These are phyloP conservation scores for Chalara sp. DNA, from an alignment of 2,329 filamentous ascomycete genomes.

Conservation along the genomic window DNA sequence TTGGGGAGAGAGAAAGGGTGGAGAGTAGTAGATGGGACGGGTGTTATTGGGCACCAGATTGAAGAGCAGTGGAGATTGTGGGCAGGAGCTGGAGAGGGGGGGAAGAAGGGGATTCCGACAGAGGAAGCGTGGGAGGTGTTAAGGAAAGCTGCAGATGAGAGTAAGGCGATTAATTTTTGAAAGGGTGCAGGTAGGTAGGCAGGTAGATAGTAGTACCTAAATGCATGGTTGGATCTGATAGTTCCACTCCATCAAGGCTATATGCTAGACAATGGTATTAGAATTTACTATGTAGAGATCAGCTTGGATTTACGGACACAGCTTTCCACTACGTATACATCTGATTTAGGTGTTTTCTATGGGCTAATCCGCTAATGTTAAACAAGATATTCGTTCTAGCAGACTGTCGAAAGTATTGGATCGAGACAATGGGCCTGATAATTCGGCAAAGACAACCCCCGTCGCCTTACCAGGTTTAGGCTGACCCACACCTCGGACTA, in stretches of 20 bases:
- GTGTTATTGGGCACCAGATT: constrained; percentile 35
- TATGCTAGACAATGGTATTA: background rate
- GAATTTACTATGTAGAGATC: background rate
- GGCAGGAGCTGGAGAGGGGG: constrained; percentile 27
- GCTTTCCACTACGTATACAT: background rate
- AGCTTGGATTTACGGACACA: background rate
- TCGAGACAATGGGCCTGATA: background rate
- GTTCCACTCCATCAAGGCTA: background rate
- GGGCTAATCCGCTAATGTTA: background rate
- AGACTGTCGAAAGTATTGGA: background rate
- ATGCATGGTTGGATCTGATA: background rate
- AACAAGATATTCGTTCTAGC: background rate
- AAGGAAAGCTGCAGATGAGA: constrained; percentile 27
- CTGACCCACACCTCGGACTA: background rate
- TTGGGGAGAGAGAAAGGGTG: constrained; percentile 51
- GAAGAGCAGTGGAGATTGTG: constrained; percentile 33
- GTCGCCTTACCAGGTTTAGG: background rate
- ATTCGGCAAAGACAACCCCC: background rate
- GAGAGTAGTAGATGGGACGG: constrained; percentile 32
- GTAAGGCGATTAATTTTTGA: constrained; percentile 27
- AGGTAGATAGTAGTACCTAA: background rate
- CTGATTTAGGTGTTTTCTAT: background rate
- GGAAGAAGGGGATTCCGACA: constrained; percentile 16
- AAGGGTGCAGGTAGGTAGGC: background rate
- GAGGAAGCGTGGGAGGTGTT: constrained; percentile 28